phyloP scores from a whole-genome alignment of 768 basidiomycete genomes.

The Dentipellis sp. region DNA sequence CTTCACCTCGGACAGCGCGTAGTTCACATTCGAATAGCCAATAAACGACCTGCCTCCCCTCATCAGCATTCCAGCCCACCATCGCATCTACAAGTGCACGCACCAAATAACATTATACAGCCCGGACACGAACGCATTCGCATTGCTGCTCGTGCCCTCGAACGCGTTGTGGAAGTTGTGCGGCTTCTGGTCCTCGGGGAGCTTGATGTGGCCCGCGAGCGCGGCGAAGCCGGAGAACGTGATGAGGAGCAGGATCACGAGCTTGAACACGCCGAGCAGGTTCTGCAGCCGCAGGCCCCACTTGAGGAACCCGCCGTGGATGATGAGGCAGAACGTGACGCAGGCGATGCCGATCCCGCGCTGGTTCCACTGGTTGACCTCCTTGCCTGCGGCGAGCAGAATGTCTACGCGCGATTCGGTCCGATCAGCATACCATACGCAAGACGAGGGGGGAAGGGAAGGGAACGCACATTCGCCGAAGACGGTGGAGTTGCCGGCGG shows the following conservation, averaged over 20 bases:
- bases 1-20: conserved; percentile 59
- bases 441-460: not conserved
- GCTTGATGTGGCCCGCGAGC: conserved; percentile 24
- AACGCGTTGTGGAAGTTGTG: conserved; percentile 35
- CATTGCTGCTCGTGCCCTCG: conserved; percentile 2
- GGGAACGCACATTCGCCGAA: conserved; percentile 60
- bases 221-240: conserved; percentile 45
- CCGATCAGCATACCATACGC: not conserved
- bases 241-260: conserved; percentile 44
- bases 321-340: conserved; percentile 44
- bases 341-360: conserved; percentile 41
- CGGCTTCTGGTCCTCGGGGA: conserved; percentile 33
- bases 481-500: conserved; percentile 51
- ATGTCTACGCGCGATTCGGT: conserved; percentile 35
- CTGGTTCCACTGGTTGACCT: conserved; percentile 32
- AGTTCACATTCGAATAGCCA: conserved; percentile 71
- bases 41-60: conserved; percentile 51
- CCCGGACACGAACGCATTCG: conserved; percentile 54
- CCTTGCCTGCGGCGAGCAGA: conserved; percentile 22
- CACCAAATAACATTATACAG: conserved; percentile 69
- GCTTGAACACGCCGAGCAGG: conserved; percentile 49
- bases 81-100: not conserved
- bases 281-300: conserved; percentile 60
- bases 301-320: conserved; percentile 45
- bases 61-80: not conserved